Conservation (phyloP, 805 yeast species). For the Candida boleticola region DNA sequence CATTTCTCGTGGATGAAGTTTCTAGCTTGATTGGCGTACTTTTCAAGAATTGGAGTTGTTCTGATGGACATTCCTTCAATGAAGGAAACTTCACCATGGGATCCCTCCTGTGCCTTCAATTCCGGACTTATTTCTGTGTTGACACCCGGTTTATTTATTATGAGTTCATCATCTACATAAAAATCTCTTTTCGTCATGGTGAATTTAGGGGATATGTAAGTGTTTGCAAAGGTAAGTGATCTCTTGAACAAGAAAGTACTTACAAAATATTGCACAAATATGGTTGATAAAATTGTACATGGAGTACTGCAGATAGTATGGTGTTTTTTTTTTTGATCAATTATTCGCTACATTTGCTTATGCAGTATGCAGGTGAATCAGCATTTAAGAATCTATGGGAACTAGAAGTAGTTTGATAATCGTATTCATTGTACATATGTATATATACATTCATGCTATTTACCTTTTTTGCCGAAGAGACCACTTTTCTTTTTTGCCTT, state of each 20-base stretch:
- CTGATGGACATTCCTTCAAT: slow-evolving; percentile 56
- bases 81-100: slow-evolving; percentile 38
- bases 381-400: too few relatives aligned
- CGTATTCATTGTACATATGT: too few relatives aligned
- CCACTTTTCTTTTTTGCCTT: slow-evolving; percentile 27
- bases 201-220: too few relatives aligned
- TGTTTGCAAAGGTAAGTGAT: background rate
- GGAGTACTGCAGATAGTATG: too few relatives aligned
- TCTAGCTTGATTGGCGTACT: slow-evolving; percentile 39
- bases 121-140: slow-evolving; percentile 35
- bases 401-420: too few relatives aligned
- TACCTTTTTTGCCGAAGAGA: slow-evolving; percentile 18
- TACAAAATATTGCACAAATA: too few relatives aligned
- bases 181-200: slow-evolving; percentile 38
- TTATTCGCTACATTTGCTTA: background rate
- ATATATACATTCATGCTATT: background rate
- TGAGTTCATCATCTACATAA: slow-evolving; percentile 51
- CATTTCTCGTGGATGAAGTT: slow-evolving; percentile 35
- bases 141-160: slow-evolving; percentile 48
- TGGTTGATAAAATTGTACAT: too few relatives aligned
- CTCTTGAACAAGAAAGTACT: too few relatives aligned
- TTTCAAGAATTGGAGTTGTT: slow-evolving; percentile 47
- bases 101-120: slow-evolving; percentile 37
- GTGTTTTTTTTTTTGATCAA: background rate
- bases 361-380: background rate